phyloP scores from a whole-genome alignment of 1,284 basidiomycete genomes.

The Trametes hirsuta region DNA sequence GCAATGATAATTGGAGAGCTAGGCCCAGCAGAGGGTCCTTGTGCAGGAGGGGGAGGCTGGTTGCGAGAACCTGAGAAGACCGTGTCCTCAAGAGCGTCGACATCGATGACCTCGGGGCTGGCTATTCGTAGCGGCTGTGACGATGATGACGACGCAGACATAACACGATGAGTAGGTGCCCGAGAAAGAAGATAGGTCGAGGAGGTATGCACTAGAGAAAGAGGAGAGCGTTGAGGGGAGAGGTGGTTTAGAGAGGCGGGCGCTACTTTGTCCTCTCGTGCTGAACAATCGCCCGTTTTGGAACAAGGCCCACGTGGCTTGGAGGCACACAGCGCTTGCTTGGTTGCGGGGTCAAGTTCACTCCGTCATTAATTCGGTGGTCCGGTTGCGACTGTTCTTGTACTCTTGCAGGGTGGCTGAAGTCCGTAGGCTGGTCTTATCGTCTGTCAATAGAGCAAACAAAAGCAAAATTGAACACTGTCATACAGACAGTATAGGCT shows the following conservation, averaged over 20 bases:
- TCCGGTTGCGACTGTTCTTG: too few species aligned
- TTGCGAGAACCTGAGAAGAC: conserved; percentile 22
- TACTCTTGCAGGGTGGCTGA: too few species aligned
- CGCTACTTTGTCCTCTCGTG: neutral
- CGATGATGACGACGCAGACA: conserved; percentile 6
- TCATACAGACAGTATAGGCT: too few species aligned
- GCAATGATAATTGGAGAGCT: neutral
- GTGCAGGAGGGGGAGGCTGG: conserved; percentile 11
- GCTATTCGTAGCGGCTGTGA: neutral
- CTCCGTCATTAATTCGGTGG: too few species aligned
- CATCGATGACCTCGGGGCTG: conserved; percentile 35
- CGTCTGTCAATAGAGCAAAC: too few species aligned
- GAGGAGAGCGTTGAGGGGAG: neutral
- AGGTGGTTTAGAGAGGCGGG: neutral
- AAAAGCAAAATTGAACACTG: too few species aligned
- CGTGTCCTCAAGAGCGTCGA: conserved; percentile 36
- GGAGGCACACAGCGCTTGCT: too few species aligned
- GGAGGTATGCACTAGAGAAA: neutral
- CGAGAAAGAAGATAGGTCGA: neutral
- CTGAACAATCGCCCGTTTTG: conserved; percentile 16
- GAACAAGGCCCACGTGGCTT: neutral
- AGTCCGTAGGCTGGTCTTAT: too few species aligned
- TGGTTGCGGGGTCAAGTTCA: too few species aligned
- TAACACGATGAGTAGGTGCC: neutral
- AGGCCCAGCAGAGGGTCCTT: conserved; percentile 5